phyloP scores from a whole-genome alignment of 2,329 filamentous ascomycete genomes.

The Albophoma yamanashiensis region DNA sequence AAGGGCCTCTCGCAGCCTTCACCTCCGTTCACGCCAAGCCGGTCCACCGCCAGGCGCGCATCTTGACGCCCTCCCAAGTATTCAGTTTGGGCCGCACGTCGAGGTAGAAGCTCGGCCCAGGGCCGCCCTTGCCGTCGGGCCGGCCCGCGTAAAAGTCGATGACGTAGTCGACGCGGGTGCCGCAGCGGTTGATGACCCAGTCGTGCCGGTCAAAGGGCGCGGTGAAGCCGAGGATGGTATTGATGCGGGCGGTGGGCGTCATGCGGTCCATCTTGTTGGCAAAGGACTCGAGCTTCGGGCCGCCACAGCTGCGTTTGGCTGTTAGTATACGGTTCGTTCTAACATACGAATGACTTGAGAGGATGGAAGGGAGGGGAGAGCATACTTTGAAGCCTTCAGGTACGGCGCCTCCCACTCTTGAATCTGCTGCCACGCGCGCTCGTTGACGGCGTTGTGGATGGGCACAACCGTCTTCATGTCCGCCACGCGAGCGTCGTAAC shows the following conservation, averaged over 20 bases:
- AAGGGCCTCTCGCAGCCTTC: background rate
- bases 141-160: slow-evolving; percentile 94
- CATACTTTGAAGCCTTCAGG: slow-evolving; percentile 43
- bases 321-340: background rate
- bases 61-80: slow-evolving; percentile 56
- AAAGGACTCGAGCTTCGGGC: slow-evolving; percentile 77
- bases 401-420: slow-evolving; percentile 74
- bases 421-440: slow-evolving; percentile 90
- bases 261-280: slow-evolving; percentile 58
- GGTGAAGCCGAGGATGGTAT: slow-evolving; percentile 78
- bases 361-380: background rate
- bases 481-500: slow-evolving; percentile 54
- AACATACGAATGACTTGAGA: background rate
- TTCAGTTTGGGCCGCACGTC: slow-evolving; percentile 61
- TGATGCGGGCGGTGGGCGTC: slow-evolving; percentile 75
- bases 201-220: slow-evolving; percentile 93
- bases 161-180: slow-evolving; percentile 77
- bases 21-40: slow-evolving; percentile 32
- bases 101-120: slow-evolving; percentile 50
- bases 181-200: slow-evolving; percentile 92
- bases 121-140: slow-evolving; percentile 18
- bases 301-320: slow-evolving; percentile 40
- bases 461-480: slow-evolving; percentile 92
- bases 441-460: slow-evolving; percentile 98
- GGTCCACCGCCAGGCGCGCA: slow-evolving; percentile 42